phyloP scores from a whole-genome alignment of 129 eudicot genomes.

The Centella asiatica region DNA sequence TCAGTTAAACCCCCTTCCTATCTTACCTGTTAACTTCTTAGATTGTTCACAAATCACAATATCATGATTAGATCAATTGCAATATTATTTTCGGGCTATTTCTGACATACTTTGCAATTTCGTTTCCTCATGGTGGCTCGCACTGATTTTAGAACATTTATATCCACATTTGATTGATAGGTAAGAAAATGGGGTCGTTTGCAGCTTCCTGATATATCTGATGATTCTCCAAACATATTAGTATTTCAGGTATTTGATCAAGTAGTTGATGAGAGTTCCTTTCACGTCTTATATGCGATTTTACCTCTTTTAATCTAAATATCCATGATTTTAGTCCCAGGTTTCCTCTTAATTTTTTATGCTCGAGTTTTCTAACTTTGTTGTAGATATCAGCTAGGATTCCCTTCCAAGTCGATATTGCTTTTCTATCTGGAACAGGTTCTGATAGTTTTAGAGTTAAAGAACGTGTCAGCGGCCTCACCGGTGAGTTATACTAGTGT shows the following conservation, averaged over 20 bases:
- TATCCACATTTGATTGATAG: conserved; percentile 30
- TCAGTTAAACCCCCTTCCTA: neutral
- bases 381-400: conserved; percentile 63
- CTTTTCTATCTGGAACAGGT: conserved; percentile 70
- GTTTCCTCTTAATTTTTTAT: neutral
- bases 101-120: neutral
- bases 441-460: conserved; percentile 31
- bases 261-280: conserved; percentile 1
- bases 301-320: conserved; percentile 6
- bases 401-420: conserved; percentile 74
- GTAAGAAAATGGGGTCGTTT: conserved; percentile 52
- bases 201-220: conserved; percentile 80
- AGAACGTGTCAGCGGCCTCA: conserved; percentile 59
- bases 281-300: conserved; percentile 7
- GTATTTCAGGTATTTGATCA: conserved; percentile 73
- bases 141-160: neutral
- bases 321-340: neutral
- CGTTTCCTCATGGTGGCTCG: neutral
- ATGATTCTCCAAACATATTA: conserved; percentile 60
- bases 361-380: conserved; percentile 3
- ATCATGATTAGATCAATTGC: neutral
- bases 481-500: conserved; percentile 32
- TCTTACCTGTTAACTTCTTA: neutral
- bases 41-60: conserved; percentile 2
- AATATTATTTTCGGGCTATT: neutral